A percentile compares a stretch with the other conserved stretches of the same genome.
Evolutionary conservation across 208 protist genomes (phyloP).

Genomic region (Leishmania guyanensis): DNA sequence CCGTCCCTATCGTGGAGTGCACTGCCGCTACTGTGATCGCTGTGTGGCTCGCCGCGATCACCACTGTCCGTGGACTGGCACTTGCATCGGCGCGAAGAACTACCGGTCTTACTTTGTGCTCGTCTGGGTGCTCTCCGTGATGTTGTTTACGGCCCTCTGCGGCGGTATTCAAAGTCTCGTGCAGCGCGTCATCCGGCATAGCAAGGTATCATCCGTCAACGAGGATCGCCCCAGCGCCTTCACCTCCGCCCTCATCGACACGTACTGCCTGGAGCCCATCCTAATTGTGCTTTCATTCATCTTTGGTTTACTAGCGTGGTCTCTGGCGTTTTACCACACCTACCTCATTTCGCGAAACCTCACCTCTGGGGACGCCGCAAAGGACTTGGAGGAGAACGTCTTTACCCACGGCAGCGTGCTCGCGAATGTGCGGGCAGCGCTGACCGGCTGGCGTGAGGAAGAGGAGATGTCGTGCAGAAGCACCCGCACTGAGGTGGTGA

Average conservation of each 20-base stretch:
- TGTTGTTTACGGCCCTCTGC: constrained; percentile 48
- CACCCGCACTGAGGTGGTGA: constrained; percentile 19
- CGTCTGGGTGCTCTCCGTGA: constrained; percentile 52
- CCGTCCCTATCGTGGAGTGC: constrained; percentile 74
- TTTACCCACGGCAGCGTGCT: constrained; percentile 59
- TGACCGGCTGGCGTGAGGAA: constrained; percentile 29
- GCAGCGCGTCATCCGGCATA: constrained; percentile 15
- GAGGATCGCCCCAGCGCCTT: constrained; percentile 22
- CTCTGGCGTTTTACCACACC: constrained; percentile 62
- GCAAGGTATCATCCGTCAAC: neutral
- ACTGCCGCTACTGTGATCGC: constrained; percentile 89
- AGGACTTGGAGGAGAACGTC: constrained; percentile 42
- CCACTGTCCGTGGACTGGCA: constrained; percentile 93
- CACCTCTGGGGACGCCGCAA: constrained; percentile 59
- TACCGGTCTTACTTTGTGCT: constrained; percentile 78
- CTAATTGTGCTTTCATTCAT: constrained; percentile 57
- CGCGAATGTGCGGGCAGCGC: constrained; percentile 44
- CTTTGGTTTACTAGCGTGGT: constrained; percentile 41
- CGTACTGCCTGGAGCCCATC: constrained; percentile 69
- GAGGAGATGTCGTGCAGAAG: constrained; percentile 8
- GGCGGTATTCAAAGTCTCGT: constrained; percentile 55
- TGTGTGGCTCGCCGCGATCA: constrained; percentile 91
- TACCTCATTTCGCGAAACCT: constrained; percentile 71
- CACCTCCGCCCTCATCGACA: constrained; percentile 51
- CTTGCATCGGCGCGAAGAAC: constrained; percentile 88